Evolutionary conservation across 306 rosid genomes (phyloP), one percentile per base, ranked within the genome.

Genomic region (Ormosia semicastrata): DNA sequence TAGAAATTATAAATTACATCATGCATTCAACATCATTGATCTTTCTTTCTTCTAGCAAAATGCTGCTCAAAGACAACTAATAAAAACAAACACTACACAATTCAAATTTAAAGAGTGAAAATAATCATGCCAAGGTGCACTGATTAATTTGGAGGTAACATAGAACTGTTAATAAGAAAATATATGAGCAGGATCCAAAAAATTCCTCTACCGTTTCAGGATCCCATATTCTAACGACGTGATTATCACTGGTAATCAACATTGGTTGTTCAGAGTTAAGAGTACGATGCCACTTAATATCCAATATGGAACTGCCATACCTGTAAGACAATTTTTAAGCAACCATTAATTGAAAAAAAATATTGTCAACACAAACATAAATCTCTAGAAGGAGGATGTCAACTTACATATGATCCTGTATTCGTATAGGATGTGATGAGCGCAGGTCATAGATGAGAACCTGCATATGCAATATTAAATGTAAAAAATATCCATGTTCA

Each of bases 231-330:
- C 94, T 87, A 85, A 95, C 97, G 15, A 90, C 87, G 70, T 90
- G 98, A 71, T 58, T 89, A 71, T 93, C 98, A 68, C 93, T 88
- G 74, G 95, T 89, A 65, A 95, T 90, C 89, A 95, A 75, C 88
- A 90, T 87, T 14, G 98, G 91, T 37, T 83, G 82, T 72, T 89
- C 90, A 66, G 86, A 92, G 77, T 90, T 90, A 53, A 95, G 91
- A 77, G 97, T 91, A 58, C 58, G 91, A 82, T 95, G 99, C 99
- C 99, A 95, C 88, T 91, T 93, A 74, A 95, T 95, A 85, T 93
- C 97, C 86, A 95, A 81, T 82, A 95, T 92, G 33, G 99, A 82
- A 81, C 98, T 93, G 72, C 88, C 98, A 77, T 95, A 91, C 99
- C 99, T 95, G 83, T 54, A 84, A 50, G 77, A 67, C 73, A 87